A percentile compares a stretch with the other conserved stretches of the same genome.
These are phyloP conservation scores for Sarocladium brachiariae DNA, from an alignment of 2,329 filamentous ascomycete species.

Conservation along the genomic window DNA sequence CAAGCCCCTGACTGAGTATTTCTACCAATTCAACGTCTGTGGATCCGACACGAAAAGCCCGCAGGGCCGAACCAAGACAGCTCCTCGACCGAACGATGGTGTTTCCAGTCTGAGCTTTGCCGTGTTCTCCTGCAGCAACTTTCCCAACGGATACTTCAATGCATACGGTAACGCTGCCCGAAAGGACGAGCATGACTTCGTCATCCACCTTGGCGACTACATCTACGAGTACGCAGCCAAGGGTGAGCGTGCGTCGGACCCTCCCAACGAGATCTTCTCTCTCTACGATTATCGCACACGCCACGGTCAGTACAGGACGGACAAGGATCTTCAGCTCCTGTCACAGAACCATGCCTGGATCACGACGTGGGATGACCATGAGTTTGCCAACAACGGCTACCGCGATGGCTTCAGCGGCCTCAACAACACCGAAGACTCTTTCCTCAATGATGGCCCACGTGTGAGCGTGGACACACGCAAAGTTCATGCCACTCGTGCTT, in stretches of 20 bases:
- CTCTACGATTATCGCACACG: slow-evolving; percentile 38
- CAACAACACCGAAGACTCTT: slow-evolving; percentile 62
- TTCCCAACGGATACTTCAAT: slow-evolving; percentile 51
- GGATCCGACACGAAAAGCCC: slow-evolving; percentile 53
- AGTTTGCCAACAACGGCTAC: slow-evolving; percentile 59
- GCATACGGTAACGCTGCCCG: slow-evolving; percentile 51
- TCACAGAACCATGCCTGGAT: slow-evolving; percentile 38
- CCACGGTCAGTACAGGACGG: slow-evolving; percentile 31
- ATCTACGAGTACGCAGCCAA: slow-evolving; percentile 61
- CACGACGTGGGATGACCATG: slow-evolving; percentile 40
- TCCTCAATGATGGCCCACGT: slow-evolving; percentile 44
- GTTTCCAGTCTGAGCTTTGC: slow-evolving; percentile 54
- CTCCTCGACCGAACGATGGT: slow-evolving; percentile 49
- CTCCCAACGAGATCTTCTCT: slow-evolving; percentile 23
- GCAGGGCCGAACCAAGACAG: slow-evolving; percentile 64
- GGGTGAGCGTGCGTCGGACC: slow-evolving; percentile 24
- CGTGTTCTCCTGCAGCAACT: slow-evolving; percentile 67
- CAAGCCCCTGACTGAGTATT: slow-evolving; percentile 58
- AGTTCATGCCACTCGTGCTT: slow-evolving; percentile 65
- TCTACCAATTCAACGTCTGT: slow-evolving; percentile 64
- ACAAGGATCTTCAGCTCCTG: slow-evolving; percentile 33
- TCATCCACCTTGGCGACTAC: slow-evolving; percentile 53
- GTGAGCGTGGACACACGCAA: slow-evolving; percentile 65
- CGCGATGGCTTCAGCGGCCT: slow-evolving; percentile 52
- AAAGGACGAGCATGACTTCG: slow-evolving; percentile 54